Percentiles rank a stretch among this genome's conserved stretches.
phyloP scores from a whole-genome alignment of 176 grass and related monocot species.

The barley (Hordeum vulgare) region DNA sequence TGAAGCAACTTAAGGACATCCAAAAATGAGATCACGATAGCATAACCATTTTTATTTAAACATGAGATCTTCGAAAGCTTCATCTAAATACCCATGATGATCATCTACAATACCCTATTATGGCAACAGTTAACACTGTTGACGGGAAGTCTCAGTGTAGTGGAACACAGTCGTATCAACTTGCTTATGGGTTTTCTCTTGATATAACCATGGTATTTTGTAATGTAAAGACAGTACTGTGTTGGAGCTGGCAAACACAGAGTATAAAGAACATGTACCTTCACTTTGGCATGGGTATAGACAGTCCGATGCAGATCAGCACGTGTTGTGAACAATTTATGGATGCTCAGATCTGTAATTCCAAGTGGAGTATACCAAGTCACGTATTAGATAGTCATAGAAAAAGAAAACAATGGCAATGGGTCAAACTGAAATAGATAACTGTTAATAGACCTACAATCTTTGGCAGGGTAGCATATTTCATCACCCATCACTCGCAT shows the following conservation, averaged over 20 bases:
- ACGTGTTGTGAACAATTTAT: slow-evolving; percentile 88
- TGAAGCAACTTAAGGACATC: background rate
- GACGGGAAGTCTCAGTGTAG: background rate
- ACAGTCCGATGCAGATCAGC: slow-evolving; percentile 86
- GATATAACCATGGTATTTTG: background rate
- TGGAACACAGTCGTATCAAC: background rate
- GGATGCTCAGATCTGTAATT: slow-evolving; percentile 67
- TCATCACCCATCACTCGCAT: slow-evolving; percentile 91
- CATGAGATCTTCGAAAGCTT: background rate
- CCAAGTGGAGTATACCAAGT: slow-evolving; percentile 17
- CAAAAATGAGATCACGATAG: background rate
- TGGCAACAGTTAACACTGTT: background rate
- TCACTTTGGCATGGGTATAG: slow-evolving; percentile 95
- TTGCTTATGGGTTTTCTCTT: background rate
- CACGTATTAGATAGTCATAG: background rate
- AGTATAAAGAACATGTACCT: slow-evolving; percentile 35
- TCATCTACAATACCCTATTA: background rate
- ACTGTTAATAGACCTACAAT: slow-evolving; percentile 48
- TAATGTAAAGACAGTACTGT: background rate
- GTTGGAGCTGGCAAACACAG: background rate
- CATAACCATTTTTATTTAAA: background rate
- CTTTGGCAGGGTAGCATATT: slow-evolving; percentile 98
- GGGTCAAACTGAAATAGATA: background rate
- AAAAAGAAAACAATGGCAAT: background rate
- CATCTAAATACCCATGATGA: background rate